Percentiles rank a stretch among this genome's conserved stretches.
Evolutionary conservation across 768 basidiomycete genomes (phyloP).

Genomic region (Lepiota brunneoincarnata): DNA sequence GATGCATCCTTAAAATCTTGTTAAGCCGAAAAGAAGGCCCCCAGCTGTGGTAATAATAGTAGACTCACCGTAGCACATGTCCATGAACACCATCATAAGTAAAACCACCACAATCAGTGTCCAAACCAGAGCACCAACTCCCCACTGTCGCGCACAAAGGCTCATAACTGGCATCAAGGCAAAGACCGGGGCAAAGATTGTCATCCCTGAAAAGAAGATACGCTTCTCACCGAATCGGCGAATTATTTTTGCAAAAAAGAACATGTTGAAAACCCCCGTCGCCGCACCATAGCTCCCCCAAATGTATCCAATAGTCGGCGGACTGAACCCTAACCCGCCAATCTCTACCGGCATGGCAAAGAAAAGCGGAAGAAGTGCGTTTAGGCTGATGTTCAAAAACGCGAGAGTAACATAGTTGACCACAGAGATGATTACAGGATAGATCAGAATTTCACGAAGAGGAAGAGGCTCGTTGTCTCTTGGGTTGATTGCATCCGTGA

Average conservation of each 20-base stretch:
- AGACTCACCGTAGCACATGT: constrained; percentile 43
- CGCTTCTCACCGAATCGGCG: constrained; percentile 39
- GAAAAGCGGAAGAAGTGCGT: constrained; percentile 65
- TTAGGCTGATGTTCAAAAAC: constrained; percentile 53
- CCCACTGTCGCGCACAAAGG: constrained; percentile 31
- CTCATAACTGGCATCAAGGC: constrained; percentile 48
- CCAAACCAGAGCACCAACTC: constrained; percentile 37
- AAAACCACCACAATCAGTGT: constrained; percentile 28
- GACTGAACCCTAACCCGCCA: constrained; percentile 64
- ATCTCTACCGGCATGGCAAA: constrained; percentile 62
- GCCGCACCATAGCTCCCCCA: constrained; percentile 37
- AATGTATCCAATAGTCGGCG: constrained; percentile 62
- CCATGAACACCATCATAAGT: constrained; percentile 32
- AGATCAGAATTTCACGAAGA: constrained; percentile 41
- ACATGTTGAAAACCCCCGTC: constrained; percentile 38
- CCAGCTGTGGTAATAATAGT: background rate
- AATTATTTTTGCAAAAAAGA: constrained; percentile 40
- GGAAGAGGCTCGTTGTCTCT: constrained; percentile 33
- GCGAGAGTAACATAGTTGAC: constrained; percentile 68
- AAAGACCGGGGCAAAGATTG: constrained; percentile 35
- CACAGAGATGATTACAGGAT: constrained; percentile 62
- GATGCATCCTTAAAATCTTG: constrained; percentile 34
- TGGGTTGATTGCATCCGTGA: constrained; percentile 11
- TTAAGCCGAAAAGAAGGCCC: background rate
- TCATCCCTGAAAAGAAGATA: constrained; percentile 37